Percentiles rank a stretch among this genome's conserved stretches.
These are phyloP conservation scores for Seiridium cupressi DNA, from an alignment of 2,329 filamentous ascomycete genomes.

Conservation along the genomic window DNA sequence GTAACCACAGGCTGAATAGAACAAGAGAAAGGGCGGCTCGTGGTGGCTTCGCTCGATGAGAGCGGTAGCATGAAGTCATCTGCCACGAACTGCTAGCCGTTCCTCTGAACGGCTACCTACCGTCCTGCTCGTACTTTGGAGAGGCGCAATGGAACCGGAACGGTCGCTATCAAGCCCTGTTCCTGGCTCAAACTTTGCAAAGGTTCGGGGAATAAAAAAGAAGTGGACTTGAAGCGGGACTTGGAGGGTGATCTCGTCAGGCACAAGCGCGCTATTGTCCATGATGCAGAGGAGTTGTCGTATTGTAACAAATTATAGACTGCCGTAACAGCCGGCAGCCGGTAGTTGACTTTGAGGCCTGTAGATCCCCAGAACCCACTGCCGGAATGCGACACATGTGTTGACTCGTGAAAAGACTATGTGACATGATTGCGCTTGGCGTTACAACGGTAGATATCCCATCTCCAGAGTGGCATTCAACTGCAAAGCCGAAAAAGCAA, in stretches of 20 bases:
- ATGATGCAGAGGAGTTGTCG: not conserved
- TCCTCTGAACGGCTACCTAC: not conserved
- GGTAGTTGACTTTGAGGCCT: not conserved
- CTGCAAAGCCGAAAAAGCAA: not conserved
- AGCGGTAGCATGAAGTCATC: too few relatives aligned
- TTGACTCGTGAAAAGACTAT: not conserved
- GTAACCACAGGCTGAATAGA: too few relatives aligned
- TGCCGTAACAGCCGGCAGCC: not conserved
- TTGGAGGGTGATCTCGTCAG: constrained; percentile 2
- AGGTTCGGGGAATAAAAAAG: constrained; percentile 5
- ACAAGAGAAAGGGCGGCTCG: too few relatives aligned
- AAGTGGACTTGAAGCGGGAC: not conserved
- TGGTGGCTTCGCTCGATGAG: too few relatives aligned
- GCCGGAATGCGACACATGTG: not conserved
- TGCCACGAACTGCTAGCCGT: not conserved
- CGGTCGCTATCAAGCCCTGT: not conserved
- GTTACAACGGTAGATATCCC: not conserved
- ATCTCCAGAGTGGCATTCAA: not conserved
- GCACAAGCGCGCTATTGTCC: not conserved
- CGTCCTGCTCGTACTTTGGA: too few relatives aligned
- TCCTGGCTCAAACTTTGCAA: not conserved
- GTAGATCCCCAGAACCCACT: not conserved
- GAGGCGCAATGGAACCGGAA: too few relatives aligned
- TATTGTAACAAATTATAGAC: not conserved
- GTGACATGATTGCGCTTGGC: not conserved